A percentile compares a stretch with the other conserved stretches of the same genome.
phyloP scores from a whole-genome alignment of 202 grass and related monocot species.

The Eragrostis tef region DNA sequence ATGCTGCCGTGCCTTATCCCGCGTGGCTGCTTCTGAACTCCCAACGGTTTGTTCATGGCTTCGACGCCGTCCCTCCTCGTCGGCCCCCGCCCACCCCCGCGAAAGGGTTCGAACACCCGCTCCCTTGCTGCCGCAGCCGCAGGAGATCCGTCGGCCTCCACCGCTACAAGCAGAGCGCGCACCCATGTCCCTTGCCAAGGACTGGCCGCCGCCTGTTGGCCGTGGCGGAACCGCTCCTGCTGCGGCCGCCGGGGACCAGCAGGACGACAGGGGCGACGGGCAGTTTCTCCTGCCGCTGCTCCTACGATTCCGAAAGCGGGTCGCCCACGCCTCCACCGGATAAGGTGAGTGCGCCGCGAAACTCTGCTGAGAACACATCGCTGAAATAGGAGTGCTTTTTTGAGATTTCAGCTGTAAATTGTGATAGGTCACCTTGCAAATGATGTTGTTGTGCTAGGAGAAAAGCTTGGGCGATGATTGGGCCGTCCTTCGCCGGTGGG shows the following conservation, averaged over 20 bases:
- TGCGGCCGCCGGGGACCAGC: not conserved
- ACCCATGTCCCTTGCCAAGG: not conserved
- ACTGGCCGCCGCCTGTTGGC: not conserved
- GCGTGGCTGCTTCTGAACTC: not conserved
- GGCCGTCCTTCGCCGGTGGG: constrained; percentile 70
- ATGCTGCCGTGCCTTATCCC: constrained; percentile 3
- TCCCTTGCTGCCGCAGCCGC: not conserved
- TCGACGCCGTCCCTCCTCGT: constrained; percentile 37
- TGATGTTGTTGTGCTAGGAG: constrained; percentile 21
- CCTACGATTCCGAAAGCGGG: constrained; percentile 41
- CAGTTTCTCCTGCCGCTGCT: constrained; percentile 48
- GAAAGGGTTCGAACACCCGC: too few species aligned
- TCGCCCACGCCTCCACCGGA: constrained; percentile 41
- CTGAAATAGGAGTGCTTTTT: not conserved
- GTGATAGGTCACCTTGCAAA: not conserved
- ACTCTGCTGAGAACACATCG: not conserved
- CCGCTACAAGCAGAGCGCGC: not conserved
- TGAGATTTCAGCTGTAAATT: not conserved
- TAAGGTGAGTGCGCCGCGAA: constrained; percentile 35
- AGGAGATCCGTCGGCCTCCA: not conserved
- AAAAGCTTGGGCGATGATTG: constrained; percentile 51
- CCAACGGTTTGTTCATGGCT: constrained; percentile 39
- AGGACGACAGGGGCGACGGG: not conserved
- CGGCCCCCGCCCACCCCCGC: constrained; percentile 14
- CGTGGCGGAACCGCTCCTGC: constrained; percentile 7